Base-by-base conservation (phyloP, 331 rosid genomes). In the Stylosanthes scabra region DNA sequence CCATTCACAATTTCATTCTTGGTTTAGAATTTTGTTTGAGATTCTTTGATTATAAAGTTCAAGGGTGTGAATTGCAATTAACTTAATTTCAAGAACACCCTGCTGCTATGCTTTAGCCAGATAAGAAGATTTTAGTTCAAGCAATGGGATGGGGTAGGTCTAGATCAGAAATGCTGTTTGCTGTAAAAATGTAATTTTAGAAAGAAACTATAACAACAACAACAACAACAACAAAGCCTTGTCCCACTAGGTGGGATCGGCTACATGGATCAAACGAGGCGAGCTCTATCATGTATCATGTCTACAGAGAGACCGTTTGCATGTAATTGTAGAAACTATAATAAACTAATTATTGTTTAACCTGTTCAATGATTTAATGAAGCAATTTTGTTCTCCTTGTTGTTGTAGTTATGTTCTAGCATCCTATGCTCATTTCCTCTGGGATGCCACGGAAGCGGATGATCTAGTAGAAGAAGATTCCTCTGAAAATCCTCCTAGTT, bases 391-490 rank as follows among this genome's bases (percentile, higher is more conserved):
- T 71, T 68, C 51, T n/a, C n/a, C 42, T 71, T 72, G 62, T 34
- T 80, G 44, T 20, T 83, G 88, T 85, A 93, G 97, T 81, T 86
- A 83, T 75, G 94, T 93, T 78, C 71, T 91, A 15, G 98, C 97
- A 58, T 86, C 97, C 0, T 91, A 91, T 44, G 98, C 98, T 15
- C 86, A 63, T 67, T 91, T 93, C 71, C 94, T 93, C 10, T 93
- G 96, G 97, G 98, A 93, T 25, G 83, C 88, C 0, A 91, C 82
- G 50, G 96, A 89, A 57, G 96, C 82, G 2, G 95, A 82, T 0
- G 81, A 80, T 0, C 86, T 41, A 37, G 81, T 59, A 39, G 68
- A 20, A 78, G 86, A 76, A 68, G 83, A 49, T 69, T 62, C 57
- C 20, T 59, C 68, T 29, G 68, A 55, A 27, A 74, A 51, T 39